Conservation (phyloP, 83 land plant species). For the Larix sibirica region DNA sequence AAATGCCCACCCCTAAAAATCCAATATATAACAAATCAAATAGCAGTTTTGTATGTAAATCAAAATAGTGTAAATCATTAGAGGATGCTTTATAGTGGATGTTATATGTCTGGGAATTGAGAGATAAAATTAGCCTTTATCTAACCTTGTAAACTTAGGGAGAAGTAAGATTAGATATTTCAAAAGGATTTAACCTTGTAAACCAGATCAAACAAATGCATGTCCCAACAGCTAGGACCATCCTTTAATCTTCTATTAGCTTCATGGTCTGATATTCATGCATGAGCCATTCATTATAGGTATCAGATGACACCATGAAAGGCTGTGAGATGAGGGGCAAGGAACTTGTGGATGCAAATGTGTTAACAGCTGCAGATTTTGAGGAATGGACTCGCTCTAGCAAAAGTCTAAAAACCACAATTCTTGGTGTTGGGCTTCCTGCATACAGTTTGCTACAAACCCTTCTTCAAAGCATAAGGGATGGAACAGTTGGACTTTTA, state of each 20-base stretch:
- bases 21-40: background rate
- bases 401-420: constrained; percentile 24
- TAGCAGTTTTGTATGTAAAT: background rate
- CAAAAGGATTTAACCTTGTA: background rate
- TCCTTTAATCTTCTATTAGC: background rate
- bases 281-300: constrained; percentile 28
- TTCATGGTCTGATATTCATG: background rate
- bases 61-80: background rate
- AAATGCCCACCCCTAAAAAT: background rate
- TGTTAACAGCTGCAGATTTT: constrained; percentile 51
- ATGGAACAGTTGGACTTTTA: constrained; percentile 54
- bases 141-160: background rate
- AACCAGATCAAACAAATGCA: background rate
- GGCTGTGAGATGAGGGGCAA: constrained; percentile 52
- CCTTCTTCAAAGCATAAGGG: constrained; percentile 48
- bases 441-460: constrained; percentile 43
- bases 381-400: constrained; percentile 50
- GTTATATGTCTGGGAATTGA: background rate
- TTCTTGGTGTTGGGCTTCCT: constrained; percentile 65
- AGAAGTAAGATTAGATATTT: too few relatives aligned
- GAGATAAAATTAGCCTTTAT: background rate
- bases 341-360: constrained; percentile 52
- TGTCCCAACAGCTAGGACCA: background rate
- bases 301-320: constrained; percentile 69
- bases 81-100: background rate